Evolutionary conservation across 257 asterid genomes (phyloP).

Genomic region (Dorcoceras hygrometricum): DNA sequence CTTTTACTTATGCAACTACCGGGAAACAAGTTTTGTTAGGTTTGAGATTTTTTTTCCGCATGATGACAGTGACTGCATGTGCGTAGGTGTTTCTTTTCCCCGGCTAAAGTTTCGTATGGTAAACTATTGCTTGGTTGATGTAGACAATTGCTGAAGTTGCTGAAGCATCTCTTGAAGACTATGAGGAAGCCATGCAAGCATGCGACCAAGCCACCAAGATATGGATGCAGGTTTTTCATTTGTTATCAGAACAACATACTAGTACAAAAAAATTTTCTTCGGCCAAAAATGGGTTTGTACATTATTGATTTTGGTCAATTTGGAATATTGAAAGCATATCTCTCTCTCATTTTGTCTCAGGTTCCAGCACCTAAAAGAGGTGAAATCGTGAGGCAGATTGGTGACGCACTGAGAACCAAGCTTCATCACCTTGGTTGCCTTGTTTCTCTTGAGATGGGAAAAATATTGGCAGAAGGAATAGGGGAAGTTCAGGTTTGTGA

Average conservation of each 20-base stretch:
- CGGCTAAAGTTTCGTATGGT: no score
- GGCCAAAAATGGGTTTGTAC: slow-evolving; percentile 3
- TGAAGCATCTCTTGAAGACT: slow-evolving; percentile 76
- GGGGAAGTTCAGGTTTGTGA: slow-evolving; percentile 91
- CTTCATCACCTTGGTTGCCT: slow-evolving; percentile 89
- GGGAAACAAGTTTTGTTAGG: neutral
- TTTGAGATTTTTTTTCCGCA: neutral
- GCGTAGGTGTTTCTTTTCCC: neutral
- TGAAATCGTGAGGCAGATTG: slow-evolving; percentile 96
- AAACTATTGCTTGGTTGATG: slow-evolving; percentile 17
- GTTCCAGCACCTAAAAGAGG: slow-evolving; percentile 99
- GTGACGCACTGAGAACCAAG: slow-evolving; percentile 86
- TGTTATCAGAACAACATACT: neutral
- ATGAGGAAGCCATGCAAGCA: slow-evolving; percentile 84
- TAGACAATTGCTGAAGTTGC: slow-evolving; percentile 80
- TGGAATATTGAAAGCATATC: neutral
- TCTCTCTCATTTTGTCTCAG: slow-evolving; percentile 39
- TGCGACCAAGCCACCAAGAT: slow-evolving; percentile 68
- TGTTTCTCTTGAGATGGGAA: slow-evolving; percentile 98
- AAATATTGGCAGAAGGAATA: slow-evolving; percentile 93
- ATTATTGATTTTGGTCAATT: slow-evolving; percentile 12
- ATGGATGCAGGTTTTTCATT: slow-evolving; percentile 82
- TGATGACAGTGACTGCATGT: slow-evolving; percentile 5
- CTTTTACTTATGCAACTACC: neutral
- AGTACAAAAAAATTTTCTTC: no score